Evolutionary conservation across 352 stramenopile genomes (phyloP).

Genomic region (Phytopythium delawarense): DNA sequence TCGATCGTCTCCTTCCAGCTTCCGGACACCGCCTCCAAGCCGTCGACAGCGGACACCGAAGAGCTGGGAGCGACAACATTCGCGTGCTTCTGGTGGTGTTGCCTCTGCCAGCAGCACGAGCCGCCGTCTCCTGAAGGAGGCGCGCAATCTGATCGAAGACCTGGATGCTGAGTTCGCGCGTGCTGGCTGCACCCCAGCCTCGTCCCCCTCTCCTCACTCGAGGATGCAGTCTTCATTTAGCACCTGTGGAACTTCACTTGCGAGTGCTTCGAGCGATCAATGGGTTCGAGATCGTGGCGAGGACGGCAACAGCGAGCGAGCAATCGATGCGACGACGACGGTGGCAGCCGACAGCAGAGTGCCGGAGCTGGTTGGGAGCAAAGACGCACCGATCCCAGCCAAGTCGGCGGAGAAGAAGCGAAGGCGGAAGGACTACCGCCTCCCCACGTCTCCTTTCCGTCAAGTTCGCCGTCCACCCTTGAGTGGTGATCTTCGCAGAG

Average conservation of each 20-base stretch:
- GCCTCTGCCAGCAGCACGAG: not conserved
- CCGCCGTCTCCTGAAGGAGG: slow-evolving; percentile 1
- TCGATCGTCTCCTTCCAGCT: not conserved
- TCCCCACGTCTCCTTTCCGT: slow-evolving; percentile 7
- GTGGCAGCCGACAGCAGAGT: not conserved
- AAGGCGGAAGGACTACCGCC: slow-evolving; percentile 3
- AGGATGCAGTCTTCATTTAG: not conserved
- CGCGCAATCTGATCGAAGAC: slow-evolving; percentile 3
- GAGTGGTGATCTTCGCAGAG: not conserved
- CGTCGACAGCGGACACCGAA: not conserved
- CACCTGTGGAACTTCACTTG: not conserved
- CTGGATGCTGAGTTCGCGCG: slow-evolving; percentile 9
- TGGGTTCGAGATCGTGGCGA: not conserved
- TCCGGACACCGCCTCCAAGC: slow-evolving; percentile 1
- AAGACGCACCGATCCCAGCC: not conserved
- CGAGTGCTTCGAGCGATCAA: not conserved
- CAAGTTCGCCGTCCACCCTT: not conserved
- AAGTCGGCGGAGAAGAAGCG: slow-evolving; percentile 3
- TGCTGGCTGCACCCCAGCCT: not conserved
- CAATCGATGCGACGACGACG: not conserved
- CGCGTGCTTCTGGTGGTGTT: no score
- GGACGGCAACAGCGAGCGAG: not conserved
- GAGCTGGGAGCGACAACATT: not conserved
- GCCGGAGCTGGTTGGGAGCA: not conserved
- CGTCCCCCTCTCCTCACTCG: not conserved